Evolutionary conservation across 495 filamentous ascomycete genomes (phyloP), one percentile per base, ranked within the genome.

Genomic region (Pyronema omphalodes): DNA sequence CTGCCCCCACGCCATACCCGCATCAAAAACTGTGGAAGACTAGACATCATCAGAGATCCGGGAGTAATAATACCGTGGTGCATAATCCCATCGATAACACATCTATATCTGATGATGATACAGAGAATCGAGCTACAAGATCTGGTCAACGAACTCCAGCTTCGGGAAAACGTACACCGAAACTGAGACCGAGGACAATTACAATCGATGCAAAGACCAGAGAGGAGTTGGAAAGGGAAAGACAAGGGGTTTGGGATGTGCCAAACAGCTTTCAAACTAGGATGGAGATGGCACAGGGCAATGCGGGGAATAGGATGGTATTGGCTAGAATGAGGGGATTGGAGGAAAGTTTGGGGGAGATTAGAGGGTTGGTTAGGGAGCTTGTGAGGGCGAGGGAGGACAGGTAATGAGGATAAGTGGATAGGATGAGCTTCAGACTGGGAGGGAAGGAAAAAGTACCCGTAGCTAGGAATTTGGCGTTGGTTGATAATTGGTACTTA

Each of bases 281-380:
- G 67, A 79, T 88, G 74, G 83, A 77, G 12, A 78, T 82, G 69
- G 79, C 81, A 3, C 76, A 78, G 0, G 77, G 76, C 3, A 73
- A 73, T 55, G 70, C 74, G 65, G 81, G 93, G 67, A 80, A 79
- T 57, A 77, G 83, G 47, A 69, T 93, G n/a, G 82, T 94, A 67
- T 71, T 94, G n/a, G 84, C 86, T 6, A 73, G 86, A 51, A 94
- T 96, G 82, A 88, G 87, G 58, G 83, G 82, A 34, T 76, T 96
- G 7, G 88, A 96, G 66, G 85, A 88, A 65, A 74, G 80, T 34
- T 54, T 61, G 53, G 57, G 52, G 14, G 74, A 74, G 9, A 83
- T 96, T 62, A 76, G 80, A 0, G 85, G 93, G 53, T 78, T 94
- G 19, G 74, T 91, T 52, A 83, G 79, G 53, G 88, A 94, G 68